Conservation (phyloP, 148 eudicot genomes). For the Cornus kousa region DNA sequence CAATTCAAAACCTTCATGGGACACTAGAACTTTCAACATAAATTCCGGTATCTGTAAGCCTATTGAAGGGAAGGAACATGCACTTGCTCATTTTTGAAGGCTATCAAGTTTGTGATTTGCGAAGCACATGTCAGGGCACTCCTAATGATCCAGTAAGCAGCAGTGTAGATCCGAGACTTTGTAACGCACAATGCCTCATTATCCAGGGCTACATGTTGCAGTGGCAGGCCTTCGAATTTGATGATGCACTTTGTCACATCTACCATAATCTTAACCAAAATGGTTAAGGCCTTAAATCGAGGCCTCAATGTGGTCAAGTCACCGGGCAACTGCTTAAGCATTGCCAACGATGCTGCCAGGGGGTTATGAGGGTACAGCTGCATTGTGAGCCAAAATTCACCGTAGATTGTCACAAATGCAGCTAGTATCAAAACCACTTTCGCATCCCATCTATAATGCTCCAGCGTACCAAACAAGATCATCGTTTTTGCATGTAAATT, state of each 20-base stretch:
- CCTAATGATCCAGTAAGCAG: constrained; percentile 65
- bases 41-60: not conserved
- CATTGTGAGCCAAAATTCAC: constrained; percentile 53
- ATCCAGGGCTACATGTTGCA: constrained; percentile 33
- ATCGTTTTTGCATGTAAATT: constrained; percentile 40
- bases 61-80: constrained; percentile 49
- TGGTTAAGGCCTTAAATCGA: constrained; percentile 32
- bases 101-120: constrained; percentile 40
- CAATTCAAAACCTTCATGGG: not conserved
- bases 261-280: constrained; percentile 34
- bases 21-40: not conserved
- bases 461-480: constrained; percentile 41
- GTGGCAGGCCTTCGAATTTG: constrained; percentile 42
- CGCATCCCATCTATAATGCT: constrained; percentile 61
- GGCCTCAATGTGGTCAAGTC: constrained; percentile 24
- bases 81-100: constrained; percentile 59
- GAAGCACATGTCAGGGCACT: constrained; percentile 49
- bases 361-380: constrained; percentile 35
- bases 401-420: constrained; percentile 48
- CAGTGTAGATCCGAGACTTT: constrained; percentile 42
- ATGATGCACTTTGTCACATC: constrained; percentile 37
- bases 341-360: constrained; percentile 51
- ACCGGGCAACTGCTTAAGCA: constrained; percentile 42
- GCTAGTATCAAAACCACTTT: constrained; percentile 56
- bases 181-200: constrained; percentile 20